These are phyloP conservation scores for Globisporangium ultimum DNA, from an alignment of 352 stramenopile genomes.

Conservation along the genomic window DNA sequence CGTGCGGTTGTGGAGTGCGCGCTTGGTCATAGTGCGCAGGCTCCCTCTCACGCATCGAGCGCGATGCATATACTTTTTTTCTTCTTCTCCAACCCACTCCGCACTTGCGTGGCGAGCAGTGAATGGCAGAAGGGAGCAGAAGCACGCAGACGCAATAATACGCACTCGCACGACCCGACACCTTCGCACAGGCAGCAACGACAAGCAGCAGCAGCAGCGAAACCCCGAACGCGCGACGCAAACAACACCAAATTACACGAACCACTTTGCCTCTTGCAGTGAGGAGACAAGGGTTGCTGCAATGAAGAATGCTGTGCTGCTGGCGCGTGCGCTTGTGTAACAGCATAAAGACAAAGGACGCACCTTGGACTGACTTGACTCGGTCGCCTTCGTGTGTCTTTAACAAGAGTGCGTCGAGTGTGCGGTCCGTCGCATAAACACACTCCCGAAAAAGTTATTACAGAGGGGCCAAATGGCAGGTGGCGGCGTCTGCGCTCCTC, in stretches of 20 bases:
- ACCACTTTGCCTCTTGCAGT: too few relatives aligned
- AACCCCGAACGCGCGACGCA: too few relatives aligned
- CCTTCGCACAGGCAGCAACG: too few relatives aligned
- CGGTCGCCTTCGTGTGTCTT: conserved; percentile 2
- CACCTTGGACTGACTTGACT: not conserved
- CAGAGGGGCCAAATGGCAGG: not conserved
- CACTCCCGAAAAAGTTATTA: conserved; percentile 4
- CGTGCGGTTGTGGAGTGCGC: conserved; percentile 2
- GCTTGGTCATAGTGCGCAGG: conserved; percentile 5
- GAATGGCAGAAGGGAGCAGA: too few relatives aligned
- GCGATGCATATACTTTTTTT: conserved; percentile 2
- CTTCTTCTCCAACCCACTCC: too few relatives aligned
- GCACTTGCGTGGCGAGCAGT: too few relatives aligned
- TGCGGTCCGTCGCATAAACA: conserved; percentile 8
- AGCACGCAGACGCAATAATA: too few relatives aligned
- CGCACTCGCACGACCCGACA: too few relatives aligned
- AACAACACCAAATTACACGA: too few relatives aligned
- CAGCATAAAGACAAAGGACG: not conserved
- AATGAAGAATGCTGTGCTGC: not conserved
- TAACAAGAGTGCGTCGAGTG: not conserved
- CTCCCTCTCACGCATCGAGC: conserved; percentile 3
- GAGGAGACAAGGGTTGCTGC: too few relatives aligned
- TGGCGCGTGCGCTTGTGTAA: conserved; percentile 4
- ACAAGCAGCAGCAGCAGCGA: too few relatives aligned
- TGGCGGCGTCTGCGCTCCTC: not conserved